Base-by-base conservation (phyloP, 1,284 basidiomycete genomes). In the Pascua sp. region DNA sequence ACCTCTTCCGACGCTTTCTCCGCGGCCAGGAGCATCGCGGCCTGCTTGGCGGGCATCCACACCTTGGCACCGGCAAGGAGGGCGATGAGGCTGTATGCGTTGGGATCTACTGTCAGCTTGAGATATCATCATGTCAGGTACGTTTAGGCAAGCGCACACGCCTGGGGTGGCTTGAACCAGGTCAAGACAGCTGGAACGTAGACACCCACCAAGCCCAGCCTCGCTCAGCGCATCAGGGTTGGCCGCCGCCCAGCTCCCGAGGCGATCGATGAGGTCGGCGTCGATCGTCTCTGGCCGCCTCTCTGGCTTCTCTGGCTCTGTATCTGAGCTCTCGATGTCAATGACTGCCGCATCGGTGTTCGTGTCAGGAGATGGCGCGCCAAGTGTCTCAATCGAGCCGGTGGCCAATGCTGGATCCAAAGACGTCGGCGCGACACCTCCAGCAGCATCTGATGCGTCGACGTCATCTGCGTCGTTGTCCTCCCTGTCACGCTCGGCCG, bases 31-130 rank as follows among this genome's bases (percentile, higher is more conserved):
- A 48, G 53, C 11, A 67, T 57, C 8, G 60, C 63, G 1, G 67
- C 59, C 52, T 67, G 63, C 12, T 56, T 49, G 8, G 65, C 63
- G 2, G 71, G 65, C n/a, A 71, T 60, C 49, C 72, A 71, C 0
- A 73, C 64, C 47, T 68, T 55, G 1, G 73, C 72, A 1, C 73
- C 73, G 36, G 69, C 68, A 10, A 76, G 47, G 7, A 76, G 52
- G 8, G 70, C 58, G 15, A 76, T 68, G 38, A 59, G 47, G 16
- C 54, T 51, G 61, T 71, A 76, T 5, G 57, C 57, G 2, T 39
- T 38, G 1, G 65, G 61, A 55, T 75, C 73, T 75, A 49, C 7
- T 1, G 49, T 47, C 16, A 57, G 56, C 46, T 15, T n/a, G 10
- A 5, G 8, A 5, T 11, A 18, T 42, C 5, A 2, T 9, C 8